These are phyloP conservation scores for Sextonia rubra DNA, from an alignment of 164 flowering plant species.

Conservation along the genomic window DNA sequence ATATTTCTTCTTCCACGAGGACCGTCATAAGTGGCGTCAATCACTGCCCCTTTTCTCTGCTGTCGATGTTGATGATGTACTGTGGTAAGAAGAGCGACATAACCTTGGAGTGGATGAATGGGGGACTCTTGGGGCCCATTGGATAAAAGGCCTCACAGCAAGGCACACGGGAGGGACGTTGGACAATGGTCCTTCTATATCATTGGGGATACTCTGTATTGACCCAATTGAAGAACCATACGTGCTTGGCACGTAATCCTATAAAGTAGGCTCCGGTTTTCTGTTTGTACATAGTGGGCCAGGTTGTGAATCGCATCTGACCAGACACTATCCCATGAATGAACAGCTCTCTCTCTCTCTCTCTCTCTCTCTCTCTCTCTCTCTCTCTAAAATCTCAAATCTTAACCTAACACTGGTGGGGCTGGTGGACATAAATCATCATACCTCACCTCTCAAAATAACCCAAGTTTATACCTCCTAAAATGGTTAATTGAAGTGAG, in stretches of 20 bases:
- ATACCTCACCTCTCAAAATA: too few relatives aligned
- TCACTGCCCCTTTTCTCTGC: neutral
- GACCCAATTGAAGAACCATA: neutral
- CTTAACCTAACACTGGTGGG: too few relatives aligned
- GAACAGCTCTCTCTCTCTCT: neutral
- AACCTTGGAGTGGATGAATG: constrained; percentile 4
- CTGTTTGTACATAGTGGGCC: neutral
- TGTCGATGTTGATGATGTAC: constrained; percentile 7
- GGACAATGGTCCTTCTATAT: neutral
- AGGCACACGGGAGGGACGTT: neutral
- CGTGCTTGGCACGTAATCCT: neutral
- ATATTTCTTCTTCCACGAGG: neutral
- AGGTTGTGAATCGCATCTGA: too few relatives aligned
- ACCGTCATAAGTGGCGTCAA: neutral
- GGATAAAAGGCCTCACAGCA: neutral
- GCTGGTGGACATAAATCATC: too few relatives aligned
- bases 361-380: neutral
- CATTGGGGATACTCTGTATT: neutral
- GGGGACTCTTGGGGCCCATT: neutral
- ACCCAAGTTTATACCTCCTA: too few relatives aligned
- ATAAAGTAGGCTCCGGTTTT: neutral
- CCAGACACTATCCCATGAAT: too few relatives aligned
- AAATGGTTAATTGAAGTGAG: too few relatives aligned
- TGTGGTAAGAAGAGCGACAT: constrained; percentile 2
- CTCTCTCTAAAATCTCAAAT: too few relatives aligned